Evolutionary conservation across 2,329 filamentous ascomycete species (phyloP).

Genomic region (Lachnum nothofagi): DNA sequence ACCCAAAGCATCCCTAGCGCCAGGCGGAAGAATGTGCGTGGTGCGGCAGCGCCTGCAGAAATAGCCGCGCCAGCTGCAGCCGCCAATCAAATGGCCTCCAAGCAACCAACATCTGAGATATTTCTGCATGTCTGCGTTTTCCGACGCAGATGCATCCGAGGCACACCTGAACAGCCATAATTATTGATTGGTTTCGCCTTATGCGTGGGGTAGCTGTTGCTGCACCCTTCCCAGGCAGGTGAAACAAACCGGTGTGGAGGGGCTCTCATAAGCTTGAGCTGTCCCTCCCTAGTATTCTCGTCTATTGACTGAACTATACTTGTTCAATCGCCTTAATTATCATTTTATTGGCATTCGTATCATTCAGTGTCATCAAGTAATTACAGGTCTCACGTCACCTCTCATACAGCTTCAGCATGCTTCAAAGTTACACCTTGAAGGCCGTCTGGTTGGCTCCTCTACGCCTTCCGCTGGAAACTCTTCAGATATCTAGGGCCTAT

Average conservation of each 20-base stretch:
- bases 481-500: constrained; percentile 17
- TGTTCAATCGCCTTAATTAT: not conserved
- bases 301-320: not conserved
- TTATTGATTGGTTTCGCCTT: not conserved
- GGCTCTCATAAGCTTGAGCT: constrained; percentile 6
- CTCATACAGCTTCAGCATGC: constrained; percentile 1
- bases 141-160: not conserved
- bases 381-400: no score
- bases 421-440: constrained; percentile 7
- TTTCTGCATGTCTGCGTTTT: no score
- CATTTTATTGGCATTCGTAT: not conserved
- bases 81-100: not conserved
- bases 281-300: not conserved
- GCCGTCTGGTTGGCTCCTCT: constrained; percentile 7
- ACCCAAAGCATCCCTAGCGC: no score
- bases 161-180: not conserved
- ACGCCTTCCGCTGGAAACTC: constrained; percentile 4
- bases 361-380: constrained; percentile 1
- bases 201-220: not conserved
- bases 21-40: no score
- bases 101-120: no score
- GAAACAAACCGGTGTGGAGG: not conserved
- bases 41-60: no score
- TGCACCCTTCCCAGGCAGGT: not conserved
- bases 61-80: no score